Evolutionary conservation across 148 eudicot genomes (phyloP).

Genomic region (Nepenthes mirabilis): DNA sequence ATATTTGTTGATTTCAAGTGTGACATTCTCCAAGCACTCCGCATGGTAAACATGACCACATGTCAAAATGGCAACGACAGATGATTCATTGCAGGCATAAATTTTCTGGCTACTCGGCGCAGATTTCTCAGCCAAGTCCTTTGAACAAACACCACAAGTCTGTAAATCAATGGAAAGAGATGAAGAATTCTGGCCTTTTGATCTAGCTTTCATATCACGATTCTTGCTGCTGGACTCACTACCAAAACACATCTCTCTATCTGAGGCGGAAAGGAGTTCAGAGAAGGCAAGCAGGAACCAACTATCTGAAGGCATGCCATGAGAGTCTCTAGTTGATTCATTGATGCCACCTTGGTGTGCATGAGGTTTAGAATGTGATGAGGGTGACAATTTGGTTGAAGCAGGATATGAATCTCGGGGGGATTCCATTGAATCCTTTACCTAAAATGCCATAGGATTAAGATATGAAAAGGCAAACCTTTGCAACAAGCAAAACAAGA

Average conservation of each 20-base stretch:
- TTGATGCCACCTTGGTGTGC: too few relatives aligned
- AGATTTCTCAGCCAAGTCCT: neutral
- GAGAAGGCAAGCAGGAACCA: neutral
- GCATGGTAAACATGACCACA: neutral
- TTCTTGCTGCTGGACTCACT: neutral
- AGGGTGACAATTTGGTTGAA: constrained; percentile 24
- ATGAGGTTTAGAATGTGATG: too few relatives aligned
- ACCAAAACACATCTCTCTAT: neutral
- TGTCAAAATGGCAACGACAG: neutral
- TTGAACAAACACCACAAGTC: neutral
- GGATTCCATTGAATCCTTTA: constrained; percentile 25
- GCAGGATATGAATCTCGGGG: constrained; percentile 22
- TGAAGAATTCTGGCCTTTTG: neutral
- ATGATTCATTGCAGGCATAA: neutral
- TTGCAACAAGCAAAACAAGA: neutral
- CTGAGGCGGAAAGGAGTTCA: neutral
- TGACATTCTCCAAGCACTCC: neutral
- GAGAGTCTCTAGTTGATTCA: too few relatives aligned
- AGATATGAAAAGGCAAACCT: neutral
- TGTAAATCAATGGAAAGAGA: neutral
- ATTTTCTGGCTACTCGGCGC: neutral
- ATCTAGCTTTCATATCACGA: neutral
- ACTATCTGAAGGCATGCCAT: neutral
- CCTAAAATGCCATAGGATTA: constrained; percentile 13
- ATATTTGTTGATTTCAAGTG: constrained; percentile 1